These are phyloP conservation scores for Penicillium rolfsii DNA, from an alignment of 2,329 filamentous ascomycete genomes.

Conservation along the genomic window DNA sequence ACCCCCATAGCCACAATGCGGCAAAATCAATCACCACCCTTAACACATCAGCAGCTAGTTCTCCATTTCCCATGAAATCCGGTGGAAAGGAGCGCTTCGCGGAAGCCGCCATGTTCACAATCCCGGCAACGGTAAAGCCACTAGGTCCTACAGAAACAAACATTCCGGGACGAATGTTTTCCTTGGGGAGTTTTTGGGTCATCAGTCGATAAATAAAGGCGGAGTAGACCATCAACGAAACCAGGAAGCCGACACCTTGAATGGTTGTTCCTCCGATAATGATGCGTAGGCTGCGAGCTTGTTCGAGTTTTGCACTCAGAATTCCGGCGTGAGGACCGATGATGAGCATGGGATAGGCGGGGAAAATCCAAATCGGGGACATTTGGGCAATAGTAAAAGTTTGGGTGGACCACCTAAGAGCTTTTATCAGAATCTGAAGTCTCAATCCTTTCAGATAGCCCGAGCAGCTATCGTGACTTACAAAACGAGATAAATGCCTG, in stretches of 20 bases:
- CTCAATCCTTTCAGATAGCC: neutral
- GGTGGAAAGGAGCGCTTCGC: conserved; percentile 53
- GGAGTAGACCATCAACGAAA: conserved; percentile 77
- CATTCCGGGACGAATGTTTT: conserved; percentile 77
- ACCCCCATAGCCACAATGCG: conserved; percentile 78
- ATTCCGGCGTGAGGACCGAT: conserved; percentile 72
- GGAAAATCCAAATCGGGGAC: conserved; percentile 89
- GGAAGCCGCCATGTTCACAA: conserved; percentile 61
- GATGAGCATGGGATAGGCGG: conserved; percentile 78
- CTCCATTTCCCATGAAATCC: conserved; percentile 62
- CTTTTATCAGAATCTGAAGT: conserved; percentile 17
- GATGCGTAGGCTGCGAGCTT: conserved; percentile 53
- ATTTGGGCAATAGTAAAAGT: conserved; percentile 77
- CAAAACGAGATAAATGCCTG: conserved; percentile 73
- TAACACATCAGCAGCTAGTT: conserved; percentile 58
- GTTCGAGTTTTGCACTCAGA: conserved; percentile 54
- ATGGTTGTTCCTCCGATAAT: conserved; percentile 63
- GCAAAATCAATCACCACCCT: conserved; percentile 63
- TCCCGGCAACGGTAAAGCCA: conserved; percentile 66
- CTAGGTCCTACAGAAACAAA: conserved; percentile 81
- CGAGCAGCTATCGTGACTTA: conserved; percentile 47
- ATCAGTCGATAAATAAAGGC: conserved; percentile 85
- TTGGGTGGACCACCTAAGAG: conserved; percentile 62
- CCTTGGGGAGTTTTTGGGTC: conserved; percentile 81
- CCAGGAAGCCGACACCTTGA: conserved; percentile 67